Conservation (phyloP, 164 flowering plant genomes). For the Macadamia tetraphylla region DNA sequence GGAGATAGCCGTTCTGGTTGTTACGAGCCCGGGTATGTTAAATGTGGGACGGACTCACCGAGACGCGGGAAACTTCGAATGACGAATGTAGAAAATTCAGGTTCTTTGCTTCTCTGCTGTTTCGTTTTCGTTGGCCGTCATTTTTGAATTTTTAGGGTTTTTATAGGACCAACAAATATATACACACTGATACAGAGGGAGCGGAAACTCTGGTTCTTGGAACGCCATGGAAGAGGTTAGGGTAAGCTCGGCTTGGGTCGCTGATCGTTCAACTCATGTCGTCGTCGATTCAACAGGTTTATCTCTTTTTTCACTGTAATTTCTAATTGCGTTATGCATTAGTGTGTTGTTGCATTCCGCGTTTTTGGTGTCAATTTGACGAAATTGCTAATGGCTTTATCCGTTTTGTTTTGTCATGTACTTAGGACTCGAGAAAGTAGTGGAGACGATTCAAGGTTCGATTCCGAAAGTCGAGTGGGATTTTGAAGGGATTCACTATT, state of each 20-base stretch:
- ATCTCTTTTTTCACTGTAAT: background rate
- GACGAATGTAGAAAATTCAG: too few species aligned
- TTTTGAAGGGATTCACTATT: constrained; percentile 96
- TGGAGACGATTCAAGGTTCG: constrained; percentile 46
- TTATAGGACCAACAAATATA: too few species aligned
- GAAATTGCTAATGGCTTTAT: background rate
- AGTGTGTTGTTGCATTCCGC: background rate
- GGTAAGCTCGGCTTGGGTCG: constrained; percentile 15
- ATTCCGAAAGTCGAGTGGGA: constrained; percentile 89
- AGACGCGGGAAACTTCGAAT: background rate
- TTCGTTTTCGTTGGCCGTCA: background rate
- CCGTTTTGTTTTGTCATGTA: background rate
- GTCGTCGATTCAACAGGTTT: constrained; percentile 13
- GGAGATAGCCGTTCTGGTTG: too few species aligned
- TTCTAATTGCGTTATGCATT: background rate
- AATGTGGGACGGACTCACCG: background rate
- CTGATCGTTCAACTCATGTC: constrained; percentile 8
- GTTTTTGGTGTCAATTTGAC: background rate
- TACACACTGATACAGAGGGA: background rate
- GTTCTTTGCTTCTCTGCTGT: background rate
- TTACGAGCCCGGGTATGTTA: too few species aligned
- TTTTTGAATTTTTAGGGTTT: too few species aligned
- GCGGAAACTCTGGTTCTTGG: too few species aligned
- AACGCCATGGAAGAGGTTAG: constrained; percentile 14
- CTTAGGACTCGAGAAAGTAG: constrained; percentile 80